Evolutionary conservation across 768 basidiomycete species (phyloP), one percentile per base, ranked within the genome.

Genomic region (Russula compacta): DNA sequence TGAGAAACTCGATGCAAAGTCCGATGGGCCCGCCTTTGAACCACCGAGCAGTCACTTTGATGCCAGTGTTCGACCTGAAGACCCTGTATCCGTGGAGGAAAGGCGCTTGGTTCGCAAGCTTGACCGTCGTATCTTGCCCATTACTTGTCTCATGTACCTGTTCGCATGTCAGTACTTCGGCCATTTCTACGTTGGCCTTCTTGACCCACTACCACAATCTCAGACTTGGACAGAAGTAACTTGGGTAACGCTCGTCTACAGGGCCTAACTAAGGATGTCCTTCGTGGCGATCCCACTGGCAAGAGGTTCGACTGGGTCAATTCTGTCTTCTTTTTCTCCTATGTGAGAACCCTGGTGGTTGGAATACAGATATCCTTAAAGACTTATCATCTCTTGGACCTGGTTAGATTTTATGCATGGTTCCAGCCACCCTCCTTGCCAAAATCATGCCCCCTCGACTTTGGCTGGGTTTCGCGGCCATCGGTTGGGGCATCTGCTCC

Each of bases 181-280:
- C 2, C 11, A 6, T 32, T 36, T 36, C 1, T 12, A 4, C 32
- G 24, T n/a, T 40, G 14, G 7, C 14, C 15, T 48, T 21, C 21
- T 12, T 14, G n/a, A 59, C 55, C 56, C 1, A 57, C 42, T 4
- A 3, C 4, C 12, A 17, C 40, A 6, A 50, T 19, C 48, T 44
- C 58, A 70, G 77, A 84, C 69, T 76, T 92, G 53, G 89, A 92
- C 70, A 81, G 90, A 56, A 83, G 85, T 0, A 90, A 90, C 69
- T 69, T 90, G 44, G 89, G 89, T 15, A 91, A 92, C 69, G 89
- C 89, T 50, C 80, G 88, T 53, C 74, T 90, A 42, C 86, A 86
- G 72, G 84, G 86, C 11, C 72, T 92, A 12, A 79, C 84, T 3
- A 69, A 81, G 42, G 86, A 90, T 61, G 73, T 68, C 12, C 80